phyloP scores from a whole-genome alignment of 2,329 filamentous ascomycete genomes.

The Corynespora cassiicola region DNA sequence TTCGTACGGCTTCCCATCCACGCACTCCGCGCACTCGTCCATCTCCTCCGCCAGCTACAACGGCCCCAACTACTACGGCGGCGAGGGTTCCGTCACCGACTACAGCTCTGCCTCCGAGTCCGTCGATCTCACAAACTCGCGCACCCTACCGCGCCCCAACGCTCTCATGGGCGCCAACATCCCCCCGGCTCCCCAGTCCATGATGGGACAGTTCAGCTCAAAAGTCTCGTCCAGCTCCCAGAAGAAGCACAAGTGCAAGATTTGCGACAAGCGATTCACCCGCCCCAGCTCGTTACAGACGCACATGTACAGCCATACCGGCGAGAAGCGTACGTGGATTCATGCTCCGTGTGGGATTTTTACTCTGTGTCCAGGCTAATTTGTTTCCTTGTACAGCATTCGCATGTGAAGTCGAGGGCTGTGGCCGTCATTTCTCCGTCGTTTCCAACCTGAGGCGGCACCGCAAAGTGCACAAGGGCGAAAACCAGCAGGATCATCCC shows the following conservation, averaged over 20 bases:
- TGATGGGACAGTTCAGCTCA: conserved; percentile 99
- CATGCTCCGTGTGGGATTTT: not conserved
- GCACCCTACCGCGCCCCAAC: conserved; percentile 82
- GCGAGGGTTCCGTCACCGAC: conserved; percentile 83
- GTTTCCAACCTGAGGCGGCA: conserved; percentile 95
- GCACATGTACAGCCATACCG: conserved; percentile 98
- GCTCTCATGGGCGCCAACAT: conserved; percentile 66
- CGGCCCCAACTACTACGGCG: conserved; percentile 80
- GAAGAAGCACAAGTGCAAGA: conserved; percentile 99
- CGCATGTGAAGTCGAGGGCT: conserved; percentile 91
- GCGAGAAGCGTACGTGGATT: conserved; percentile 95
- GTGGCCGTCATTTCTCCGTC: conserved; percentile 94
- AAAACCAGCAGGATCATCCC: conserved; percentile 55
- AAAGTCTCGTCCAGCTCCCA: conserved; percentile 95
- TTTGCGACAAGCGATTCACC: conserved; percentile 97
- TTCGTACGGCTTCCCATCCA: conserved; percentile 88
- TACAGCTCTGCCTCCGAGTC: conserved; percentile 91
- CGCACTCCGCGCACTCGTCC: conserved; percentile 85
- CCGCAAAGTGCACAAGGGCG: conserved; percentile 92
- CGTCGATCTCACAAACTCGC: conserved; percentile 78
- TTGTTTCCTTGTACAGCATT: conserved; percentile 68
- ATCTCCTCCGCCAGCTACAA: conserved; percentile 85
- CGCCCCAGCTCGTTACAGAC: conserved; percentile 93
- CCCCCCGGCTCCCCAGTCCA: conserved; percentile 87
- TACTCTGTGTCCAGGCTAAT: not conserved